These are phyloP conservation scores for Calonectria pauciramosa DNA, from an alignment of 2,329 filamentous ascomycete species.

Conservation along the genomic window DNA sequence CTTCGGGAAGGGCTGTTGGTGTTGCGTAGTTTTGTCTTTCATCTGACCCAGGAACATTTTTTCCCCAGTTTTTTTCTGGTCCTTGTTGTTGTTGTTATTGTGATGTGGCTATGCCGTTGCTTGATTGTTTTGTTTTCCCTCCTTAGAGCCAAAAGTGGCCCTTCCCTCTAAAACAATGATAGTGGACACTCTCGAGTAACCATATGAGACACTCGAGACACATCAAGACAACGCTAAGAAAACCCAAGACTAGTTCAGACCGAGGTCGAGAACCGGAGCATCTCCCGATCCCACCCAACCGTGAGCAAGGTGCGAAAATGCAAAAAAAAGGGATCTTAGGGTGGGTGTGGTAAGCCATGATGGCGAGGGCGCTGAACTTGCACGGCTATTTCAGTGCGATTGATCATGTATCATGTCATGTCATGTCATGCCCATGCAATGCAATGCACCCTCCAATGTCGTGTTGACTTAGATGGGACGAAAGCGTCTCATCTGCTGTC, in stretches of 20 bases:
- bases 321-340: background rate
- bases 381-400: background rate
- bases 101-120: background rate
- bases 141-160: background rate
- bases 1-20: background rate
- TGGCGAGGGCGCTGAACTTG: background rate
- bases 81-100: background rate
- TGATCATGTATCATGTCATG: slow-evolving; percentile 38
- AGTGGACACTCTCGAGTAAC: background rate
- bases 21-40: background rate
- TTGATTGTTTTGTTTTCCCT: background rate
- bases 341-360: background rate
- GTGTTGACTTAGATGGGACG: slow-evolving; percentile 9
- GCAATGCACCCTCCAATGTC: slow-evolving; percentile 33
- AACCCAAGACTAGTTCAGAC: slow-evolving; percentile 4
- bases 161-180: background rate
- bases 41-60: background rate
- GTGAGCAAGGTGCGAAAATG: background rate
- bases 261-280: slow-evolving; percentile 7
- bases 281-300: background rate
- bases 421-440: slow-evolving; percentile 32
- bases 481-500: background rate
- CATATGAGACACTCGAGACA: slow-evolving; percentile 10
- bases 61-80: slow-evolving; percentile 7
- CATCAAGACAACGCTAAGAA: slow-evolving; percentile 7